Evolutionary conservation across 2,329 filamentous ascomycete genomes (phyloP), one percentile per base, ranked within the genome.

Genomic region (Knufia petricola): DNA sequence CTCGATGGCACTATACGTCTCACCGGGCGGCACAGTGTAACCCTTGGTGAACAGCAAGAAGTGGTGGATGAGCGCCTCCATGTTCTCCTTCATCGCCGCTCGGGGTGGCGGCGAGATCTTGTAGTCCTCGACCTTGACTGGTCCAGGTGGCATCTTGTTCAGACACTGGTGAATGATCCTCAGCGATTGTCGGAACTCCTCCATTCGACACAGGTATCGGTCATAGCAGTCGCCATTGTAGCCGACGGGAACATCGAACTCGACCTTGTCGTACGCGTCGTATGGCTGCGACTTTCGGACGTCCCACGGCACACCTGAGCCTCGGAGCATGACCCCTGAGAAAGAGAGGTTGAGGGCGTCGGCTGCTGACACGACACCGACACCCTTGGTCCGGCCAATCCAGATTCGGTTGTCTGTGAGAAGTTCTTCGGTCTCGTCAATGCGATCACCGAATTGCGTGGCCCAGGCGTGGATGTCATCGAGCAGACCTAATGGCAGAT

Each of bases 381-480:
- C 77, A 58, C 87, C 87, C 69, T 92, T 82, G 58, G 94, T 85
- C 67, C 92, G 81, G 62, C 88, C 84, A 61, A 94, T 89, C 94
- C 94, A 98, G 75, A 98, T 96, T 65, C 94, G 87, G 78, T 98
- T 98, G 69, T 98, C 92, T 36, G 92, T 98, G 60, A 98, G 78
- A 73, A 98, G 85, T 69, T 98, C 92, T 69, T 98, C 92, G 48
- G 92, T 96, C 70, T 98, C 92, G 66, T 98, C 92, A 62, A 98
- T 92, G 60, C 92, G 88, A 74, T 98, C 92, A 62, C 88, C 86
- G 63, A 98, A 98, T 69, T 98, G 92, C 50, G 92, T 98, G 13
- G 92, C 92, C 92, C 92, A 98, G 72, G 96, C 90, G 74, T 98
- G 96, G 63, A 98, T 98, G 65, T 98, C 92, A 66, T 98, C 94